phyloP scores from a whole-genome alignment of 441 rosid genomes.

The Corymbia calophylla region DNA sequence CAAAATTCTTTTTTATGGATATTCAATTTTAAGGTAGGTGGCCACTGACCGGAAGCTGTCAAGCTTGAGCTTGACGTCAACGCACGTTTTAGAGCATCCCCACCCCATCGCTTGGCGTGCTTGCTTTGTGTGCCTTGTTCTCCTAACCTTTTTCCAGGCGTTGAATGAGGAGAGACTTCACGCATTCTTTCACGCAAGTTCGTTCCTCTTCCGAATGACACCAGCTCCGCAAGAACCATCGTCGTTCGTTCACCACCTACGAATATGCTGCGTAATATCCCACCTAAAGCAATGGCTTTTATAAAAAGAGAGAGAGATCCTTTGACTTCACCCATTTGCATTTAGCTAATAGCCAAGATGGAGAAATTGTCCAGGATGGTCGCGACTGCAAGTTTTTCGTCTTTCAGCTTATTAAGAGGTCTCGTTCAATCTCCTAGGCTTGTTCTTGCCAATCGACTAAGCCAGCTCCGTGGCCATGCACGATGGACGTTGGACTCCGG shows the following conservation, averaged over 20 bases:
- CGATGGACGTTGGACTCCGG: background rate
- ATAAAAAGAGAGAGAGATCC: background rate
- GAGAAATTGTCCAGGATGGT: background rate
- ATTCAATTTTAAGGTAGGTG: background rate
- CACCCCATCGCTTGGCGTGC: background rate
- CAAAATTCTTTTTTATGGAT: background rate
- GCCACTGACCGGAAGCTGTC: background rate
- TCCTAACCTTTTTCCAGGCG: background rate
- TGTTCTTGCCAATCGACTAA: background rate
- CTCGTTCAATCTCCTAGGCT: background rate
- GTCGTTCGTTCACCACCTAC: background rate
- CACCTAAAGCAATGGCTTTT: background rate
- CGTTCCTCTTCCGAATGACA: background rate
- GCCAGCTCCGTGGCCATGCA: background rate
- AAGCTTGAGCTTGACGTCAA: background rate
- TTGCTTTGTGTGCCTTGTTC: background rate
- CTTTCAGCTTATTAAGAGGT: background rate
- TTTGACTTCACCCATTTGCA: background rate
- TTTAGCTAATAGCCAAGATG: background rate
- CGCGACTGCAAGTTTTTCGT: background rate
- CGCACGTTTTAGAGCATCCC: background rate
- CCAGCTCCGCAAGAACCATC: background rate
- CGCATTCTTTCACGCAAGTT: background rate
- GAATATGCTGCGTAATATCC: background rate
- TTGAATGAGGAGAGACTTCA: background rate